Evolutionary conservation across 2,329 filamentous ascomycete species (phyloP).

Genomic region (Neurospora crassa): DNA sequence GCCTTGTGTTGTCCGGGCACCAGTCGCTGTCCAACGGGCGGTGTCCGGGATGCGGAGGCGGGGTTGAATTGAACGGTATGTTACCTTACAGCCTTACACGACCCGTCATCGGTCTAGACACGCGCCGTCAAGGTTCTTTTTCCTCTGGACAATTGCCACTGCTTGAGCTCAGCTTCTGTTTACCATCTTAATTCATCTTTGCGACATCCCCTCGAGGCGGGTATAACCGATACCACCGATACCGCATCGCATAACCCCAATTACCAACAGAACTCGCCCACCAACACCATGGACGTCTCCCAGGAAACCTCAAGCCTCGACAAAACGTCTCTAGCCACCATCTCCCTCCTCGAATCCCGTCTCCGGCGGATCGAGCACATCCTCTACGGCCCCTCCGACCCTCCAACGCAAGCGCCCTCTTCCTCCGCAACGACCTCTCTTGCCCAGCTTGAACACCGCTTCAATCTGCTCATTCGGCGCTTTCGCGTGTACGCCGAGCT

Average conservation of each 20-base stretch:
- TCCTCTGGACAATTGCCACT: not conserved
- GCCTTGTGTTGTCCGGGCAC: not conserved
- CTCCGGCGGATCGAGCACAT: conserved; percentile 50
- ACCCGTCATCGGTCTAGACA: not conserved
- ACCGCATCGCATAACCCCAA: not conserved
- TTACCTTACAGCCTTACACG: not conserved
- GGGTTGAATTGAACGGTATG: not conserved
- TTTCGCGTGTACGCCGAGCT: conserved; percentile 50
- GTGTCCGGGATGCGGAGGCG: not conserved
- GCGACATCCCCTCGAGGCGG: no score
- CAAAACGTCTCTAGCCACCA: conserved; percentile 43
- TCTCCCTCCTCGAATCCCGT: conserved; percentile 48
- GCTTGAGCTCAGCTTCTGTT: not conserved
- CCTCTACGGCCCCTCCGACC: conserved; percentile 37
- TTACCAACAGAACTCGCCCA: not conserved
- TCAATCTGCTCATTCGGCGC: conserved; percentile 38
- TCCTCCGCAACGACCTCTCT: conserved; percentile 35
- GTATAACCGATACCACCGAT: not conserved
- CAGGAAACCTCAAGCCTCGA: conserved; percentile 26
- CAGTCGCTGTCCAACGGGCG: not conserved
- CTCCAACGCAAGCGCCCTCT: conserved; percentile 23
- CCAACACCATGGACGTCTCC: conserved; percentile 20
- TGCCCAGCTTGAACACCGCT: conserved; percentile 43
- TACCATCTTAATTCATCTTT: not conserved
- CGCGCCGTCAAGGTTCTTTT: not conserved